Evolutionary conservation across 1,284 basidiomycete genomes (phyloP), one percentile per base, ranked within the genome.

Genomic region (Cutaneotrichosporon sp.): DNA sequence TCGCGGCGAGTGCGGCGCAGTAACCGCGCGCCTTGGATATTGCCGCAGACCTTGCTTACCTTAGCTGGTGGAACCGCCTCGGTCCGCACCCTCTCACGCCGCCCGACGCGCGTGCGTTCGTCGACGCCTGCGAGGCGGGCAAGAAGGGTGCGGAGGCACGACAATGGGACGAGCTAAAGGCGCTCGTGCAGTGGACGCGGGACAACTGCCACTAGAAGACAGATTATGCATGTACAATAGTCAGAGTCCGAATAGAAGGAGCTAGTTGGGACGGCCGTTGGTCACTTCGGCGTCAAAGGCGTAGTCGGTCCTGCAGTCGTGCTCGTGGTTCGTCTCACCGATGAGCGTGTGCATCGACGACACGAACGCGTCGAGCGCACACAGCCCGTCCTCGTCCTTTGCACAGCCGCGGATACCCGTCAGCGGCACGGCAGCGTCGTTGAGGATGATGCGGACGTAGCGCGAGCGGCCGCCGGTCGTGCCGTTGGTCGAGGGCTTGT

Each of bases 401-500:
- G 30, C 21, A 39, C 47, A 49, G 13, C 47, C 47, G 10, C 20
- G 10, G 26, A 84, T 76, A 10, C 81, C 80, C 2, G 79, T 81
- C 8, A 87, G 77, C 0, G 86, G 85, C 2, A 87, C 74, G 1
- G 83, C 79, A 2, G 80, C 86, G 56, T 80, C 80, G 66, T 80
- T 80, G 55, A 80, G 64, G 41, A 76, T 66, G 33, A 76, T 45
- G 34, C 83, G 80, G 60, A 84, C 80, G 64, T 79, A 55, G 37
- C 51, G 51, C 26, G 21, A 41, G 46, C 46, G 46, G 20, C 54
- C 45, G 23, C 78, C 13, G 75, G 77, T 8, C 26, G 14, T 38
- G 22, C 13, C 14, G 15, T 4, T 46, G 18, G 34, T 21, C 10
- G 52, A 51, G 4, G n/a, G 36, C 4, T 30, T n/a, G n/a, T 8